Conservation (phyloP, 129 eudicot genomes). For the Mikania micrantha region DNA sequence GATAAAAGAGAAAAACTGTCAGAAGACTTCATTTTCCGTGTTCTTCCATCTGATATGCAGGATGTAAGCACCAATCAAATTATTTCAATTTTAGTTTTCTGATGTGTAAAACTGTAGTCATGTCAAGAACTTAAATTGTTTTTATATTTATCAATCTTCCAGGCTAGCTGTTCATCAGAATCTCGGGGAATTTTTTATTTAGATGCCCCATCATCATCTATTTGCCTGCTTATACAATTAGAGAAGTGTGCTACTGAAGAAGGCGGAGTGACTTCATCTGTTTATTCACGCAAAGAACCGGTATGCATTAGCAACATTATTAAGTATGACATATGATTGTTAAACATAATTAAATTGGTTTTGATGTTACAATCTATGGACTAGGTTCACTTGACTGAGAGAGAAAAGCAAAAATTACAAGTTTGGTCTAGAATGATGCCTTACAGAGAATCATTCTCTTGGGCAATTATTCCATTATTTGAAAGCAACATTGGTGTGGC, state of each 20-base stretch:
- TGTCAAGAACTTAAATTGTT: conserved; percentile 4
- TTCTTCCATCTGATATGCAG: conserved; percentile 71
- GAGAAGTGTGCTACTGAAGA: conserved; percentile 99
- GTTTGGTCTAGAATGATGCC: conserved; percentile 99
- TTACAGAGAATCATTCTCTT: conserved; percentile 87
- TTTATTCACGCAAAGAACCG: conserved; percentile 97
- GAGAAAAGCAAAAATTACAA: conserved; percentile 95
- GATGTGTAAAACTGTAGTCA: not conserved
- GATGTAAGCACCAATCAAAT: conserved; percentile 46
- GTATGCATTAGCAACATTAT: conserved; percentile 34
- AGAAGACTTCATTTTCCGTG: conserved; percentile 77
- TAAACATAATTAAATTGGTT: not conserved
- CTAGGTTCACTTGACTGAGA: conserved; percentile 91
- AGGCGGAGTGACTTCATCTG: conserved; percentile 92
- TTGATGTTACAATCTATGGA: not conserved
- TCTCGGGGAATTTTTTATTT: conserved; percentile 79
- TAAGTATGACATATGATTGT: not conserved
- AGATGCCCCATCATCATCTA: conserved; percentile 95
- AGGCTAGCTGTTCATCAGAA: conserved; percentile 74
- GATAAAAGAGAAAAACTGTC: conserved; percentile 97
- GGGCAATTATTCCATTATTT: conserved; percentile 92
- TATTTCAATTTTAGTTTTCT: not conserved
- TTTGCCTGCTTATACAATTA: conserved; percentile 86
- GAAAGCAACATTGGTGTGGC: conserved; percentile 70
- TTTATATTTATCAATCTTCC: conserved; percentile 17